Evolutionary conservation across 2,329 filamentous ascomycete species (phyloP), one percentile per base, ranked within the genome.

Genomic region (Daldinia eschscholtzii): DNA sequence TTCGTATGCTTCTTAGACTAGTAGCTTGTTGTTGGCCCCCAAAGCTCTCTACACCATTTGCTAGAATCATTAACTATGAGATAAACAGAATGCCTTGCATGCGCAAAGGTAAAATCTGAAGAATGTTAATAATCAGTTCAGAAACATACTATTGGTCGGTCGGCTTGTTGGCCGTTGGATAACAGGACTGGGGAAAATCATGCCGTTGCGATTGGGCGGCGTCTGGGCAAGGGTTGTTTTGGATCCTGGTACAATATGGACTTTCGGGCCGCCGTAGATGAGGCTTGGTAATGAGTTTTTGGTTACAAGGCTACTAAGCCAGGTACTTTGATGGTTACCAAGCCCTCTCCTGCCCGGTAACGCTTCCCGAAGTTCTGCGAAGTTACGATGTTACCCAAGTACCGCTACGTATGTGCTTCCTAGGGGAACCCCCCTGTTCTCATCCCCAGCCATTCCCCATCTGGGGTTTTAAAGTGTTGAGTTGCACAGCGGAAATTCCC

Each of bases 251-350:
- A 72, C 71, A 78, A 75, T 80, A 77, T 80, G 79, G 79, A 72
- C 72, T 77, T 75, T 80, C 79, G 79, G 79, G 62, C 79, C 79
- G 79, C 60, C 61, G 67, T 72, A 74, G 75, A 70, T 59, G 67
- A 48, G 60, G 20, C 20, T 48, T 68, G 42, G 59, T 39, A 65
- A 64, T 57, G 52, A 33, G 37, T 12, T 50, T 55, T 55, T 26
- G 12, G 9, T 26, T 44, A 28, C 33, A 48, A 28, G 53, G 41
- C 28, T 41, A 33, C 28, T 20, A 44, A 4, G 23, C 13, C 12
- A 56, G 50, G 62, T 70, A 67, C 60, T 62, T 71, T 35, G 33
- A 35, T 9, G 10, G 44, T 23, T 55, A 55, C 63, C 52, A 37
- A 41, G 33, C 41, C 37, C 56, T 65, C 71, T 72, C 63, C 30